Evolutionary conservation across 805 yeast species (phyloP), one percentile per base, ranked within the genome.

Genomic region (Zygotorulaspora danielsina): DNA sequence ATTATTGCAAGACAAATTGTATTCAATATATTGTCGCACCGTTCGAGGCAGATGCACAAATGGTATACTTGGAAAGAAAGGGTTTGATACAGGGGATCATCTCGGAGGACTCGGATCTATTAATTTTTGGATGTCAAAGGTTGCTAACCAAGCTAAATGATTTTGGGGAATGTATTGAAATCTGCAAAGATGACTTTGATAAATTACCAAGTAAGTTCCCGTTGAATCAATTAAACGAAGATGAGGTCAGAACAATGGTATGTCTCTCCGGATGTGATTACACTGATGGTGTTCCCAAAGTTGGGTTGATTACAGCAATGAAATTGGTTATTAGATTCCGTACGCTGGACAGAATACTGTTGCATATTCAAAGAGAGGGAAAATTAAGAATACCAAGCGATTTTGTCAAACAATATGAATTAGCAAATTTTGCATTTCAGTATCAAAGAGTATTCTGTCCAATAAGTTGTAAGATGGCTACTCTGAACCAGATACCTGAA

Each of bases 261-360:
- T 81, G 89, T 50, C 57, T 93, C 4, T 77, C 95, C n/a, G 99
- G 99, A 0, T 93, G 99, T 64, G 99, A 93, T 61, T 93, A 93
- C 55, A 85, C 96, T 0, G 77, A 78, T 39, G 98, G 99, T 0
- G 69, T 93, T 5, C 75, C 82, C 0, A 81, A 83, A 2, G 71
- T 90, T 11, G 99, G 98, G 0, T 69, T 88, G 7, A 76, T 78
- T 32, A 84, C 81, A 19, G 95, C 97, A 0, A 74, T 83, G 38
- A 67, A 65, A 28, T 57, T 82, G 31, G 79, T 86, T 2, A 67
- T 69, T 38, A 68, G 72, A 40, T 70, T 70, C 50, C 61, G 65
- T 16, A 68, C 70, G 1, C 69, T 81, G 49, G 81, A 80, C 11
- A 68, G 76, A 28, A 74, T 83, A 3, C 45, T 86, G 4, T 59